Evolutionary conservation across 2,329 filamentous ascomycete species (phyloP), one percentile per base, ranked within the genome.

Genomic region (Diaporthe nobilis): DNA sequence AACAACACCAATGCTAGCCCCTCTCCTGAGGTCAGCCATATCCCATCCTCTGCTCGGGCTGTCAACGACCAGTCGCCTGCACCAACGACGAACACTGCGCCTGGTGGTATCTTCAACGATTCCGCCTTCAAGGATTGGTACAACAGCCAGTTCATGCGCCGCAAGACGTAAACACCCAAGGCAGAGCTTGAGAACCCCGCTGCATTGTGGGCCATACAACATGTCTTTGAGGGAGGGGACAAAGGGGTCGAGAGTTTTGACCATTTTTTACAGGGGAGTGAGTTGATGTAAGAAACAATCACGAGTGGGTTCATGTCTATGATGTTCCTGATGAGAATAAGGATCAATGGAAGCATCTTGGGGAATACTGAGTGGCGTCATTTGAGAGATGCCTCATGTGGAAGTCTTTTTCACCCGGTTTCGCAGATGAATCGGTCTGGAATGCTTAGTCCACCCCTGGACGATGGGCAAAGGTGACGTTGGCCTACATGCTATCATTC

Each of bases 111-210:
- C 9, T 65, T 73, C 37, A 31, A 57, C 7, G 58, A 73, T 8
- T 31, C 34, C 1, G 37, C 20, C 2, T 73, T 73, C 49, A 73
- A 47, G 49, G 47, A 57, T 37, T 73, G 47, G 47, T 73, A 55
- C 25, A 53, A 57, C 13, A 65, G 22, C 44, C 58, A 73, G 1
- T 73, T 44, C 49, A 53, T 65, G 71, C 25, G 20, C 34, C 60
- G 51, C 20, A 73, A 73, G 55, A 2, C n/a, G 7, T 47, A 73
- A 47, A 20, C 44, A 55, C 3, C 47, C 39, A 12, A 42, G 31
- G 28, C 13, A n/a, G 17, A 44, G 15, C 44, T 53, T 39, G 22
- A 28, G 25, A 4, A 20, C 20, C 13, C 53, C 9, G 17, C 44
- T 31, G 10, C 31, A 53, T 6, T 44, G n/a, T 49, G 9, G 20